phyloP scores from a whole-genome alignment of 257 asterid genomes.

The Rehmannia glutinosa region DNA sequence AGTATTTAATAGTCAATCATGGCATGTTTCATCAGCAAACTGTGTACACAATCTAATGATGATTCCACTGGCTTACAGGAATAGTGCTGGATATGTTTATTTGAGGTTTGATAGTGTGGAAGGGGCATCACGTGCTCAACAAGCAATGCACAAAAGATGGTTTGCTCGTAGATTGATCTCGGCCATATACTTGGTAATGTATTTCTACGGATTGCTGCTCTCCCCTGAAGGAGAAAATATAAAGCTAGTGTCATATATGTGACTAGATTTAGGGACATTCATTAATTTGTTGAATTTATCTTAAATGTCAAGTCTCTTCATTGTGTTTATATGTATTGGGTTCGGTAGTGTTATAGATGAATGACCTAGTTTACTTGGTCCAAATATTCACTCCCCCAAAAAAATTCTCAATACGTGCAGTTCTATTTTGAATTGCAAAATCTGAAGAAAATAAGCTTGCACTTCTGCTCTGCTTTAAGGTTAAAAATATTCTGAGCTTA shows the following conservation, averaged over 20 bases:
- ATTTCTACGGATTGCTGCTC: not conserved
- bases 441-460: not conserved
- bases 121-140: slow-evolving; percentile 84
- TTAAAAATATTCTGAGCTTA: too few species aligned
- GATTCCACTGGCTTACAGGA: slow-evolving; percentile 42
- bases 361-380: not conserved
- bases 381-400: not conserved
- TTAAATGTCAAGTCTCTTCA: not conserved
- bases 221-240: not conserved
- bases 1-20: too few species aligned
- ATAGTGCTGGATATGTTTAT: slow-evolving; percentile 88
- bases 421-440: too few species aligned
- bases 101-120: slow-evolving; percentile 80
- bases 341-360: not conserved
- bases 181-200: slow-evolving; percentile 85
- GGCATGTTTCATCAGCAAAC: not conserved
- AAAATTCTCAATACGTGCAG: too few species aligned
- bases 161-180: slow-evolving; percentile 93
- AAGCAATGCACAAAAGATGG: slow-evolving; percentile 98
- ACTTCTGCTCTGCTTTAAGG: too few species aligned
- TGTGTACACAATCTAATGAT: not conserved
- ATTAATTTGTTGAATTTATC: not conserved
- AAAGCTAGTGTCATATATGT: not conserved
- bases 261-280: not conserved
- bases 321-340: not conserved